A percentile compares a stretch with the other conserved stretches of the same genome.
phyloP scores from a whole-genome alignment of 1,284 basidiomycete species.

The Somion occarium region DNA sequence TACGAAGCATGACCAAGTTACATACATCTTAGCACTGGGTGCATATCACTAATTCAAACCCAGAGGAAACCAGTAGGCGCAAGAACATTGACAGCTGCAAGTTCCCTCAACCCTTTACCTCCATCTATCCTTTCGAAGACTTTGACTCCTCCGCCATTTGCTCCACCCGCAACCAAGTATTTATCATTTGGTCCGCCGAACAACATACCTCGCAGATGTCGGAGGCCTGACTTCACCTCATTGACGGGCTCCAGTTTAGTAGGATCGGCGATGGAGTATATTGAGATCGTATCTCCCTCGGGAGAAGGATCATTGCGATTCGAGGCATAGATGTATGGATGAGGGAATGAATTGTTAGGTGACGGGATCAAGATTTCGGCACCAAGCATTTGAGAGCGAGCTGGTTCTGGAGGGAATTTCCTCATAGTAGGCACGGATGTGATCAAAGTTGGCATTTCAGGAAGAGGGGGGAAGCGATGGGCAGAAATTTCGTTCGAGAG shows the following conservation, averaged over 20 bases:
- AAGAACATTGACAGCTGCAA: constrained; percentile 25
- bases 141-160: constrained; percentile 28
- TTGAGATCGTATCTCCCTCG: constrained; percentile 59
- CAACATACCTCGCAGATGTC: constrained; percentile 32
- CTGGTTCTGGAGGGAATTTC: constrained; percentile 32
- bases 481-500: constrained; percentile 51
- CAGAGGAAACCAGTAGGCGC: constrained; percentile 31
- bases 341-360: constrained; percentile 41
- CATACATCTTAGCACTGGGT: too few relatives aligned
- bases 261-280: constrained; percentile 34
- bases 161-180: constrained; percentile 32
- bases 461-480: constrained; percentile 42
- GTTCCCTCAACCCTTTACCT: constrained; percentile 27
- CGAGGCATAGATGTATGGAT: constrained; percentile 60
- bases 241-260: constrained; percentile 24
- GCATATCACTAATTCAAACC: too few relatives aligned
- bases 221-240: constrained; percentile 32
- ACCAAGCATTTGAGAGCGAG: constrained; percentile 29
- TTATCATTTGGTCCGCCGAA: constrained; percentile 30
- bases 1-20: too few relatives aligned
- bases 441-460: constrained; percentile 37
- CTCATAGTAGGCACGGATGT: constrained; percentile 41
- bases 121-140: constrained; percentile 32
- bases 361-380: constrained; percentile 51
- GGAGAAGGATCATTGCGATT: constrained; percentile 56